Conservation (phyloP, 208 protist genomes). For the Porcisia hertigi region DNA sequence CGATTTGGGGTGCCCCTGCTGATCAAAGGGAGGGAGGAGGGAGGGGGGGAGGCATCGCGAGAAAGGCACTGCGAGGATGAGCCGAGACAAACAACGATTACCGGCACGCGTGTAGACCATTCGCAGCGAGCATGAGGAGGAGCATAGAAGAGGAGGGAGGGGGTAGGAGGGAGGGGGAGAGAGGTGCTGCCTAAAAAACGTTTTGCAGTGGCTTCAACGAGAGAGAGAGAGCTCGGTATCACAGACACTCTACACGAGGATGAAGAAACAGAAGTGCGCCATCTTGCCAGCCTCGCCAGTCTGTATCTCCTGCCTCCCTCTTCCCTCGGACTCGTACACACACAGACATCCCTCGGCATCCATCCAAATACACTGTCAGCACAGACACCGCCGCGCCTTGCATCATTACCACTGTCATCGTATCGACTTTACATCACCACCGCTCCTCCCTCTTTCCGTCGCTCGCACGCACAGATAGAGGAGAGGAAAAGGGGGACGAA, state of each 20-base stretch:
- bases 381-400: neutral
- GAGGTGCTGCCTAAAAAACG: neutral
- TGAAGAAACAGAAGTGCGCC: neutral
- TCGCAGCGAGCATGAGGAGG: neutral
- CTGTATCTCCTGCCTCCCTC: neutral
- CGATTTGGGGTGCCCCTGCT: neutral
- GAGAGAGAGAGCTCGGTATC: neutral
- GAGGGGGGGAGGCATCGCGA: neutral
- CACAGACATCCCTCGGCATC: neutral
- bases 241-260: neutral
- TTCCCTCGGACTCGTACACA: neutral
- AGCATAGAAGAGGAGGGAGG: no score
- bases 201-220: neutral
- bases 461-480: neutral
- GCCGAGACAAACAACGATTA: neutral
- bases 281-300: neutral
- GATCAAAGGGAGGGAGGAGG: neutral
- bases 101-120: neutral
- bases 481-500: neutral
- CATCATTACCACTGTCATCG: neutral
- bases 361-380: neutral
- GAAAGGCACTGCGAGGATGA: neutral
- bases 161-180: neutral
- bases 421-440: no score
- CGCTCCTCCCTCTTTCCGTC: neutral